Evolutionary conservation across 2,329 filamentous ascomycete species (phyloP).

Genomic region (Trichophaea hybrida): DNA sequence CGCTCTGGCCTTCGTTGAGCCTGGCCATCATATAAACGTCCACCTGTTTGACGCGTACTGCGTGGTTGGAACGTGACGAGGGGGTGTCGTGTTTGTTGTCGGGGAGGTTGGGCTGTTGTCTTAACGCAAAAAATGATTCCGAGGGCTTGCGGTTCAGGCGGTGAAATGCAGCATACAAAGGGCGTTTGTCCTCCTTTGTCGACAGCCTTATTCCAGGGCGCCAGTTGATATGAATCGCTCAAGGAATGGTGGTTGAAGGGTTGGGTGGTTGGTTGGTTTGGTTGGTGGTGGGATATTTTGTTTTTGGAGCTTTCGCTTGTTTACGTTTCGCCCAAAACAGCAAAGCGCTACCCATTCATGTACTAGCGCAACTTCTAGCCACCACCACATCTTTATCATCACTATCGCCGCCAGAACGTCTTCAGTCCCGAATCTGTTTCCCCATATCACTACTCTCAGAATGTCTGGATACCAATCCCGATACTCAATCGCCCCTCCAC

Average conservation of each 20-base stretch:
- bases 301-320: constrained; percentile 4
- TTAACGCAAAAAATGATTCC: neutral
- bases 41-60: neutral
- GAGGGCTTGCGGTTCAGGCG: neutral
- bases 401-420: neutral
- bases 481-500: constrained; percentile 45
- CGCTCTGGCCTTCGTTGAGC: too few species aligned
- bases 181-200: neutral
- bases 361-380: neutral
- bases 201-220: neutral
- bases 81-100: neutral
- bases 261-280: neutral
- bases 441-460: neutral
- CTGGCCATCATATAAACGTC: too few species aligned
- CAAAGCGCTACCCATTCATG: constrained; percentile 6
- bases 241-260: neutral
- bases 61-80: neutral
- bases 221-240: neutral
- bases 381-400: neutral
- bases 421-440: neutral
- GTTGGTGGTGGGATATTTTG: neutral
- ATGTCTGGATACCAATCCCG: constrained; percentile 37
- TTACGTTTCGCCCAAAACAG: constrained; percentile 21
- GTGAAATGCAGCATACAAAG: neutral
- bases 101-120: neutral